Evolutionary conservation across 257 asterid species (phyloP).

Genomic region (Nicotiana tabacum): DNA sequence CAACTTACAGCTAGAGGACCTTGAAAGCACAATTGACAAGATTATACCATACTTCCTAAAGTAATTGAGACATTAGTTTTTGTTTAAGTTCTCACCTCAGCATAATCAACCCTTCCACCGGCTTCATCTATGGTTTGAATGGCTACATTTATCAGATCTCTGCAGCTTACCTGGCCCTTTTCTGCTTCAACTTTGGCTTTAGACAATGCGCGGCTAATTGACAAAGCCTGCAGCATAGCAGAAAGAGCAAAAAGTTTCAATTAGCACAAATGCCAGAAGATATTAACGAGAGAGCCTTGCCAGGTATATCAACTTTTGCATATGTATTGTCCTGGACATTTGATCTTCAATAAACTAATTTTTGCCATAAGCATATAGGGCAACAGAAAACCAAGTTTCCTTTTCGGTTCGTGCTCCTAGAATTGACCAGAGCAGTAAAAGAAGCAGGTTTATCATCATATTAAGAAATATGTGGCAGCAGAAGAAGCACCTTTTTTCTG

Average conservation of each 20-base stretch:
- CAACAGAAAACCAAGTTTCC: too few relatives aligned
- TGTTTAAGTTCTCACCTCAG: conserved; percentile 48
- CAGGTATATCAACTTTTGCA: not conserved
- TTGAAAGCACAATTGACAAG: not conserved
- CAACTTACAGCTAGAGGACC: not conserved
- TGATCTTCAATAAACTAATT: not conserved
- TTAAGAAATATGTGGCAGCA: not conserved
- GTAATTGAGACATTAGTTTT: not conserved
- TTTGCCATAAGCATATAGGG: not conserved
- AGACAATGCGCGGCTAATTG: conserved; percentile 54
- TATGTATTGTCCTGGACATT: not conserved
- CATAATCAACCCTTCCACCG: conserved; percentile 86
- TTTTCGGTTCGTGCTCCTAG: not conserved
- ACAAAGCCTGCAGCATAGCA: conserved; percentile 53
- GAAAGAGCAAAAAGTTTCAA: not conserved
- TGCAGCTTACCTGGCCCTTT: conserved; percentile 47
- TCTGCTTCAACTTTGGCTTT: conserved; percentile 55
- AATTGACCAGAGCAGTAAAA: not conserved
- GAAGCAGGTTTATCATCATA: not conserved
- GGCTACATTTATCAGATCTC: conserved; percentile 48
- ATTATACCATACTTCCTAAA: not conserved
- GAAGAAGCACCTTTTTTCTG: conserved; percentile 55
- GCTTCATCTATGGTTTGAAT: conserved; percentile 43
- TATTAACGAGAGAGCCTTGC: not conserved
- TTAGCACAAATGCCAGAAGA: not conserved